Conservation (phyloP, 2,329 filamentous ascomycete species). For the Apiospora phragmitis region DNA sequence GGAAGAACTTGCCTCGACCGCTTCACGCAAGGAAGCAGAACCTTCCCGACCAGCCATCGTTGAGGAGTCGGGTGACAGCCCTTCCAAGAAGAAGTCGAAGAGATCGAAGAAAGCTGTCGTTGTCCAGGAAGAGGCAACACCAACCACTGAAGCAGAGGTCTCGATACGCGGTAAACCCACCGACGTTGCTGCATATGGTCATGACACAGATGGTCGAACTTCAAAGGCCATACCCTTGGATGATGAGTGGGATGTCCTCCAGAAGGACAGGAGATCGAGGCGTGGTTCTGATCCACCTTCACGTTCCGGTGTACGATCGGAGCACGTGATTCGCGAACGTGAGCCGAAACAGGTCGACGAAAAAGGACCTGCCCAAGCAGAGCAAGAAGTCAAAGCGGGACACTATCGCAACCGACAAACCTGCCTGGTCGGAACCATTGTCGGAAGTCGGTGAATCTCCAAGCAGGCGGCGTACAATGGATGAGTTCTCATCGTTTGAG, state of each 20-base stretch:
- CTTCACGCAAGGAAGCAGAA: constrained; percentile 22
- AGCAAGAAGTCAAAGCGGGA: constrained; percentile 46
- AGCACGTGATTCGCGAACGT: constrained; percentile 4
- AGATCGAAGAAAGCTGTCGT: constrained; percentile 27
- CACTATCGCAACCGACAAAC: constrained; percentile 14
- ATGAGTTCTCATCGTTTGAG: constrained; percentile 18
- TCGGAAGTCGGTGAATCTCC: constrained; percentile 7
- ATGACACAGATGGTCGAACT: background rate
- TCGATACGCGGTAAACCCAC: background rate
- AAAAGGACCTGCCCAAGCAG: constrained; percentile 35
- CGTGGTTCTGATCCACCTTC: constrained; percentile 11
- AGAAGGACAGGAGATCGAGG: constrained; percentile 1
- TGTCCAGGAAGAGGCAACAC: constrained; percentile 22
- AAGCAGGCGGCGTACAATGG: constrained; percentile 9
- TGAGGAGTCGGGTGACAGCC: constrained; percentile 26
- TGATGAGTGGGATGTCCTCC: constrained; percentile 10
- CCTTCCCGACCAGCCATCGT: constrained; percentile 17
- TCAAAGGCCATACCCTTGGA: background rate
- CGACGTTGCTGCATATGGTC: background rate
- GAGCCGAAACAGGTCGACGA: constrained; percentile 16
- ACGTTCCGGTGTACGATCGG: constrained; percentile 14
- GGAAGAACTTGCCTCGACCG: constrained; percentile 10
- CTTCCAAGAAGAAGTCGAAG: constrained; percentile 26
- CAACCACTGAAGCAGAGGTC: constrained; percentile 17
- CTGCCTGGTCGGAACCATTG: constrained; percentile 5